These are phyloP conservation scores for Conringia planisiliqua DNA, from an alignment of 345 rosid species.

Conservation along the genomic window DNA sequence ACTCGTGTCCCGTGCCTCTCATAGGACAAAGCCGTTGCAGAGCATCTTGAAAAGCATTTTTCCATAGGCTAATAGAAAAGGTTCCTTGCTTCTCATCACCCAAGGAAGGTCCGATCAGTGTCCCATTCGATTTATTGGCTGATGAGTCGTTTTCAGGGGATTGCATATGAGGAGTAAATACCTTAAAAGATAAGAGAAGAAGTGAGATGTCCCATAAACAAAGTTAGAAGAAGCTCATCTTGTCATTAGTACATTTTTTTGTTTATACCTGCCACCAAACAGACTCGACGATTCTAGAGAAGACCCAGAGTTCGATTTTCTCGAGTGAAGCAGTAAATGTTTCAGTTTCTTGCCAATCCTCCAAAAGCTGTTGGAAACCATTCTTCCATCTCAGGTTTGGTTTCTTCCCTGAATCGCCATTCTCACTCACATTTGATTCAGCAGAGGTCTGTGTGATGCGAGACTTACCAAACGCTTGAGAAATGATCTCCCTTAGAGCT, in stretches of 20 bases:
- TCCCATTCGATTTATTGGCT: conserved; percentile 41
- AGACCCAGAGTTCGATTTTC: conserved; percentile 86
- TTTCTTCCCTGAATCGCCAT: conserved; percentile 19
- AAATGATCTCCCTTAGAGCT: conserved; percentile 73
- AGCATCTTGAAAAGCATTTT: conserved; percentile 77
- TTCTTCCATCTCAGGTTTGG: conserved; percentile 33
- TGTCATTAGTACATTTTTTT: not conserved
- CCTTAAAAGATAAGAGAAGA: conserved; percentile 42
- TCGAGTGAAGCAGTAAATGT: conserved; percentile 71
- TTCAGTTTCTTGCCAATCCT: conserved; percentile 94
- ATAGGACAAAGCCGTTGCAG: conserved; percentile 77
- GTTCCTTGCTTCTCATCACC: conserved; percentile 80
- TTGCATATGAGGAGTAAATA: conserved; percentile 91
- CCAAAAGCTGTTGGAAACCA: conserved; percentile 46
- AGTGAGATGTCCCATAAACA: conserved; percentile 9
- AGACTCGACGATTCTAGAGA: conserved; percentile 88
- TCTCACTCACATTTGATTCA: conserved; percentile 41
- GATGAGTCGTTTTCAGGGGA: conserved; percentile 46
- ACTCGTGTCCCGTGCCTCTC: conserved; percentile 80
- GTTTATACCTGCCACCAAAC: conserved; percentile 95
- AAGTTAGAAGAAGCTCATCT: not conserved
- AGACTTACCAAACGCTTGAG: conserved; percentile 71
- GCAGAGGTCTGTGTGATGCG: conserved; percentile 41
- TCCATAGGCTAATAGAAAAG: conserved; percentile 77
- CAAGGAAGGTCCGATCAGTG: conserved; percentile 64